Conservation (phyloP, 1,284 basidiomycete species). For the Pseudozyma sp. region DNA sequence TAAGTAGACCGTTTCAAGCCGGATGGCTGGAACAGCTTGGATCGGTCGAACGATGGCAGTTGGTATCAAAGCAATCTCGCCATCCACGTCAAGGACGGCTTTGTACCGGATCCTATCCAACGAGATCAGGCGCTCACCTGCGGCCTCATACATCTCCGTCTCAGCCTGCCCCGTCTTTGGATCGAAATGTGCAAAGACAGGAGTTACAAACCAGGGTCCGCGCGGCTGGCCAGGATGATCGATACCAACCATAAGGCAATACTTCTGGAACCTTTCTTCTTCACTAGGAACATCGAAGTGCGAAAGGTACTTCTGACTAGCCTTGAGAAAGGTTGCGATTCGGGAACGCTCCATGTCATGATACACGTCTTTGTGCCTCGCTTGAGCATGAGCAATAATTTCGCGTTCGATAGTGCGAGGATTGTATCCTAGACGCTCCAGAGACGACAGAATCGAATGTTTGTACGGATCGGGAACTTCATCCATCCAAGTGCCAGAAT, state of each 20-base stretch:
- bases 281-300: too few relatives aligned
- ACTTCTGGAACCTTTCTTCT: too few relatives aligned
- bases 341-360: not conserved
- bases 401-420: constrained; percentile 12
- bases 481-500: constrained; percentile 8
- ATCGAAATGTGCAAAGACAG: not conserved
- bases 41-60: constrained; percentile 14
- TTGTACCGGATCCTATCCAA: constrained; percentile 9
- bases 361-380: not conserved
- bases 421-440: constrained; percentile 21
- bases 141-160: too few relatives aligned
- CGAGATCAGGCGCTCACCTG: not conserved
- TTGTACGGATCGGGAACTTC: constrained; percentile 5
- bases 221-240: too few relatives aligned
- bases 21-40: not conserved
- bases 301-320: too few relatives aligned
- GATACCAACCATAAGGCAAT: too few relatives aligned
- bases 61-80: not conserved
- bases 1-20: not conserved
- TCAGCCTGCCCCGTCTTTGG: too few relatives aligned
- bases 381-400: not conserved
- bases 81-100: too few relatives aligned
- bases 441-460: not conserved
- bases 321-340: too few relatives aligned
- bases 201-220: constrained; percentile 14